Evolutionary conservation across 495 filamentous ascomycete genomes (phyloP).

Genomic region (Elaphomyces granulatus): DNA sequence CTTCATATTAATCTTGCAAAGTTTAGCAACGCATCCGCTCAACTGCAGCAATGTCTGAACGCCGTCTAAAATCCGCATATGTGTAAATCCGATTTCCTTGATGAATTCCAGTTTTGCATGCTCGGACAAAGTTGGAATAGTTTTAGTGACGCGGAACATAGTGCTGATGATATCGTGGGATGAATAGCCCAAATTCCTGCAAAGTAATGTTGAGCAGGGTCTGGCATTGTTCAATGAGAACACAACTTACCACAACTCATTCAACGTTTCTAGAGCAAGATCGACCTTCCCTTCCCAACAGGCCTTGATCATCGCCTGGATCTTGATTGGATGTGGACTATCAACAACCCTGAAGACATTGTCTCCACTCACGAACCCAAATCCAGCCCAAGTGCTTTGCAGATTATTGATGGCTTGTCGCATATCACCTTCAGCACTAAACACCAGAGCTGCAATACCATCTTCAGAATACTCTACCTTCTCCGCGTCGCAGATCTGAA

Average conservation of each 20-base stretch:
- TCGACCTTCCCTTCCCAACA: constrained; percentile 88
- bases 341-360: constrained; percentile 99
- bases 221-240: too few relatives aligned
- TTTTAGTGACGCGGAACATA: constrained; percentile 98
- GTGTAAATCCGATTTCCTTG: constrained; percentile 95
- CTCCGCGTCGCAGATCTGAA: constrained; percentile 87
- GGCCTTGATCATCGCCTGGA: constrained; percentile 95
- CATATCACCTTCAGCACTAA: constrained; percentile 98
- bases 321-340: constrained; percentile 90
- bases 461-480: constrained; percentile 81
- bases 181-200: constrained; percentile 70
- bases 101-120: constrained; percentile 93
- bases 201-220: too few relatives aligned
- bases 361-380: constrained; percentile 91
- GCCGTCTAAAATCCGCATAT: constrained; percentile 96
- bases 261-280: constrained; percentile 67
- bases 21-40: constrained; percentile 74
- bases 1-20: constrained; percentile 93
- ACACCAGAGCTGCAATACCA: constrained; percentile 86
- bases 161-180: constrained; percentile 96
- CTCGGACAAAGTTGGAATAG: constrained; percentile 75
- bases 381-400: constrained; percentile 88
- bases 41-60: constrained; percentile 91
- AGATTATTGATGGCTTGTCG: constrained; percentile 98
- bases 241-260: constrained; percentile 74